phyloP scores from a whole-genome alignment of 306 rosid species.

The Corylus americana region DNA sequence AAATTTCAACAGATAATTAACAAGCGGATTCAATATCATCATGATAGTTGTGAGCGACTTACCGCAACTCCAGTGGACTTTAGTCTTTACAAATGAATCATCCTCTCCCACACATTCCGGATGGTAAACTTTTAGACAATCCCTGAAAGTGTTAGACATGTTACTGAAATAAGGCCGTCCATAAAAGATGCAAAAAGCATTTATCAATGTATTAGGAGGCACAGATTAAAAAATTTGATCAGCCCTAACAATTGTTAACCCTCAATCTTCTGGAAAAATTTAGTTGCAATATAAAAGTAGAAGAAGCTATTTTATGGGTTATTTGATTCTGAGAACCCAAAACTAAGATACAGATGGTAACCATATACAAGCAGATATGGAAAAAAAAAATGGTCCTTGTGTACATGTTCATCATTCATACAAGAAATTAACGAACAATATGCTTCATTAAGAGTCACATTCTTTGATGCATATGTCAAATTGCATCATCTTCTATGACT shows the following conservation, averaged over 20 bases:
- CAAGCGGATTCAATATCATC: constrained; percentile 8
- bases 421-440: not conserved
- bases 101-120: constrained; percentile 39
- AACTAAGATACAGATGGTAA: not conserved
- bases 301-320: not conserved
- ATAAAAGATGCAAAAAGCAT: too few relatives aligned
- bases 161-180: not conserved
- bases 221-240: not conserved
- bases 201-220: too few relatives aligned
- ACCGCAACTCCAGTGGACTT: constrained; percentile 59
- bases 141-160: constrained; percentile 33
- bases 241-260: not conserved
- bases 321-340: too few relatives aligned
- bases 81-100: constrained; percentile 1
- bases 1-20: not conserved
- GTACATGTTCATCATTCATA: not conserved
- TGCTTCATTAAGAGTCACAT: not conserved
- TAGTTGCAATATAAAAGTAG: not conserved
- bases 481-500: not conserved
- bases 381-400: not conserved
- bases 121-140: constrained; percentile 69
- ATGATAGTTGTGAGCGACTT: constrained; percentile 23
- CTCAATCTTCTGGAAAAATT: not conserved
- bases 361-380: not conserved
- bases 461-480: not conserved